phyloP scores from a whole-genome alignment of 2,329 filamentous ascomycete species.

The Teratosphaeria viscida region DNA sequence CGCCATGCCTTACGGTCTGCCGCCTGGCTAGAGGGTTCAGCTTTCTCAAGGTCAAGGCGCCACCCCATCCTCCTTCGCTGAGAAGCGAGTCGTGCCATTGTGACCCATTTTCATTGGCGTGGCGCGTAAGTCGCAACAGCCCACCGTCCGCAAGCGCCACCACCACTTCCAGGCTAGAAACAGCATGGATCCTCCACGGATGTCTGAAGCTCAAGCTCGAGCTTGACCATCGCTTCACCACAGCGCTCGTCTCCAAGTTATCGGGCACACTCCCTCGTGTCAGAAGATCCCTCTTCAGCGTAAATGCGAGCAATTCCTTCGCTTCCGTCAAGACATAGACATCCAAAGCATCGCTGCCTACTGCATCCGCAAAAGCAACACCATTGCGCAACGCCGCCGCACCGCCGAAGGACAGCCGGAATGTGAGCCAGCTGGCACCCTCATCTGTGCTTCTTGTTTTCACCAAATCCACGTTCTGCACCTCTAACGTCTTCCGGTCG shows the following conservation, averaged over 20 bases:
- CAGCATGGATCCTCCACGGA: slow-evolving; percentile 70
- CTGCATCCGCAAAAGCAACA: slow-evolving; percentile 71
- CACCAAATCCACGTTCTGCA: slow-evolving; percentile 72
- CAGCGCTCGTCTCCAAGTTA: slow-evolving; percentile 63
- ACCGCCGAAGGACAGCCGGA: slow-evolving; percentile 74
- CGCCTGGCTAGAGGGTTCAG: slow-evolving; percentile 57
- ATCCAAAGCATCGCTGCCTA: slow-evolving; percentile 60
- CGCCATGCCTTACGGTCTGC: slow-evolving; percentile 54
- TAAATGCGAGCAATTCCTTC: slow-evolving; percentile 75
- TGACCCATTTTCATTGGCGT: slow-evolving; percentile 41
- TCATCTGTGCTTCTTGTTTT: slow-evolving; percentile 36
- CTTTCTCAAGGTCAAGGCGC: slow-evolving; percentile 49
- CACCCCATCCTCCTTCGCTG: slow-evolving; percentile 58
- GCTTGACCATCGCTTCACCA: slow-evolving; percentile 64
- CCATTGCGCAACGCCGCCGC: slow-evolving; percentile 63
- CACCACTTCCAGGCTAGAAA: slow-evolving; percentile 62
- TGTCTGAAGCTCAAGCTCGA: slow-evolving; percentile 66
- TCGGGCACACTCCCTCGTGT: slow-evolving; percentile 45
- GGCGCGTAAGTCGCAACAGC: slow-evolving; percentile 59
- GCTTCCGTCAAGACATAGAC: slow-evolving; percentile 69
- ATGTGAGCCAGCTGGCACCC: slow-evolving; percentile 46
- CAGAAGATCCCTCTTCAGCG: slow-evolving; percentile 75
- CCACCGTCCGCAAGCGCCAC: slow-evolving; percentile 73
- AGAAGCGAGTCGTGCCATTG: slow-evolving; percentile 63
- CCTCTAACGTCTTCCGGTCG: slow-evolving; percentile 66